Conservation (phyloP, 257 asterid species). For the Salvia hispanica region DNA sequence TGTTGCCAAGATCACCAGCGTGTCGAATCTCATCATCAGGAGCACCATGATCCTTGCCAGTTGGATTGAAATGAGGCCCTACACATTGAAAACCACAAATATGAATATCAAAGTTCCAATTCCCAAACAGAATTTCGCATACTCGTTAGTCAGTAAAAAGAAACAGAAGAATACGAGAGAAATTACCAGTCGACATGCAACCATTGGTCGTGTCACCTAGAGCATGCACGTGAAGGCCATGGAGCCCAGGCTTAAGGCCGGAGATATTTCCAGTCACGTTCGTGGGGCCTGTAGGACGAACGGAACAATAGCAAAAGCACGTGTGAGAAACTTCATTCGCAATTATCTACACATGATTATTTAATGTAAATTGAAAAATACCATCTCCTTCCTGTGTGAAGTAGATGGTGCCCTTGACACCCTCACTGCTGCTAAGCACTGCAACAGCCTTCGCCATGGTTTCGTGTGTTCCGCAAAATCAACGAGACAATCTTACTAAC, state of each 20-base stretch:
- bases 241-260: constrained; percentile 85
- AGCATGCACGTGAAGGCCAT: constrained; percentile 95
- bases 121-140: not conserved
- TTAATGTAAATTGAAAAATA: constrained; percentile 29
- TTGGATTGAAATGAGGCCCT: constrained; percentile 96
- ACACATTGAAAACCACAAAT: not conserved
- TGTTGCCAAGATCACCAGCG: constrained; percentile 98
- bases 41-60: constrained; percentile 83
- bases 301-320: constrained; percentile 5
- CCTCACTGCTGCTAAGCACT: constrained; percentile 85
- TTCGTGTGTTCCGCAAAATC: constrained; percentile 48
- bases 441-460: constrained; percentile 92
- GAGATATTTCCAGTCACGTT: constrained; percentile 72
- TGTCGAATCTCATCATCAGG: constrained; percentile 87
- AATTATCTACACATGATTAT: not conserved
- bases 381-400: constrained; percentile 90
- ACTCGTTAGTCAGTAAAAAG: not conserved
- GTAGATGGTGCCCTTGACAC: constrained; percentile 75
- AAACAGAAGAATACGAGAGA: not conserved
- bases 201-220: constrained; percentile 99
- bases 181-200: constrained; percentile 90
- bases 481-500: not conserved
- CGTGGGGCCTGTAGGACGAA: constrained; percentile 56
- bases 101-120: not conserved
- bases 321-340: not conserved